phyloP scores from a whole-genome alignment of 2,329 filamentous ascomycete species.

The Aulographum hederae region DNA sequence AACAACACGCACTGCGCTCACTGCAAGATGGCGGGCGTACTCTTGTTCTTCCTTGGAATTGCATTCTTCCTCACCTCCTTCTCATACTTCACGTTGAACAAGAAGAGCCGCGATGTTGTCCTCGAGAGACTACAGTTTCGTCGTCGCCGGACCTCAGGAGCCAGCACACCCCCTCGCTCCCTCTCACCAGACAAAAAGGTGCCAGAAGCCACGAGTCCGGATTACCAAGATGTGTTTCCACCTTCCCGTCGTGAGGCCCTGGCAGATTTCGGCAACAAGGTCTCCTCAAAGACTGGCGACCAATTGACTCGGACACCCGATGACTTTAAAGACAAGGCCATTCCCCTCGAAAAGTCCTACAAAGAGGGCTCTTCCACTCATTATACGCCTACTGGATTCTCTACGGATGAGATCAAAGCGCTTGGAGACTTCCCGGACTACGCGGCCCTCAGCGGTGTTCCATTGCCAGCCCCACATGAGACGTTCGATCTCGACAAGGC shows the following conservation, averaged over 20 bases:
- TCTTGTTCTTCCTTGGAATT: background rate
- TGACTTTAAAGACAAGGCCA: slow-evolving; percentile 7
- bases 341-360: slow-evolving; percentile 10
- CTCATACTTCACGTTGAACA: slow-evolving; percentile 14
- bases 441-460: slow-evolving; percentile 54
- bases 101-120: slow-evolving; percentile 21
- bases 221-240: slow-evolving; percentile 32
- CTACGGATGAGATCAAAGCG: slow-evolving; percentile 46
- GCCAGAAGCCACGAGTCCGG: slow-evolving; percentile 8
- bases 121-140: slow-evolving; percentile 20
- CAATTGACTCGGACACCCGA: slow-evolving; percentile 9
- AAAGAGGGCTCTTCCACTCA: slow-evolving; percentile 12
- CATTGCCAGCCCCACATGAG: slow-evolving; percentile 42
- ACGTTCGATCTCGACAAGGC: slow-evolving; percentile 54
- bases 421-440: slow-evolving; percentile 71
- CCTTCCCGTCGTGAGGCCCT: slow-evolving; percentile 32
- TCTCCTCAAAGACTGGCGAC: slow-evolving; percentile 11
- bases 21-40: too few species aligned
- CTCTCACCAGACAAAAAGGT: slow-evolving; percentile 29
- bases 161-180: slow-evolving; percentile 33
- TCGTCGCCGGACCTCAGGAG: slow-evolving; percentile 24
- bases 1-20: too few species aligned
- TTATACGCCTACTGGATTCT: slow-evolving; percentile 51
- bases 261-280: slow-evolving; percentile 12
- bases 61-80: too few species aligned